Evolutionary conservation across 208 protist species (phyloP), one percentile per base, ranked within the genome.

Genomic region (Angomonas deanei): DNA sequence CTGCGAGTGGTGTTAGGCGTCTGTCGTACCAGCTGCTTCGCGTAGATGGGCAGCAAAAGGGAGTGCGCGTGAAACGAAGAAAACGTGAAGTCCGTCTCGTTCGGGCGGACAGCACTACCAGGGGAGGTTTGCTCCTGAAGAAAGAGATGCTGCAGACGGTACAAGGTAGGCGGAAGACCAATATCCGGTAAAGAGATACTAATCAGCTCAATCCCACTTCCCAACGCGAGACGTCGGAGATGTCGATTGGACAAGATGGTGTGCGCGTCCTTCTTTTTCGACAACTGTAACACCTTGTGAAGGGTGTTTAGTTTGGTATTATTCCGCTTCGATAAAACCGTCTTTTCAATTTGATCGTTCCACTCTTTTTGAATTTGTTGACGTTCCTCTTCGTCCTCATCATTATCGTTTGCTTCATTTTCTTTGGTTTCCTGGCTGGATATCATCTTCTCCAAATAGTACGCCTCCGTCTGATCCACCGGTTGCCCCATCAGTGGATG

Each of bases 141-240:
- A n/a, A n/a, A n/a, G n/a, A n/a, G n/a, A n/a, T n/a, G n/a, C n/a
- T n/a, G n/a, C n/a, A n/a, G n/a, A n/a, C n/a, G n/a, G n/a, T n/a
- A n/a, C n/a, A n/a, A n/a, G n/a, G n/a, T n/a, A n/a, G n/a, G n/a
- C n/a, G n/a, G n/a, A n/a, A n/a, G n/a, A n/a, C n/a, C n/a, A 28
- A 1, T 79, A 56, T 93, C 78, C 0, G 86, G 86, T 49, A 86
- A 86, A 55, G 72, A 53, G 19, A 88, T 0, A 1, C 67, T 62
- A 2, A 64, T 56, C 55, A 82, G 85, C 74, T 93, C 86, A 4
- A 93, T 59, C 8, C 83, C 83, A 27, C 65, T 60, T 39, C 86
- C 86, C 1, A 93, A 62, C 8, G 70, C 24, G 15, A 88, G 50
- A n/a, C n/a, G n/a, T n/a, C n/a, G n/a, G n/a, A n/a, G n/a, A n/a